phyloP scores from a whole-genome alignment of 2,329 filamentous ascomycete genomes.

The Hypomyces rosellus region DNA sequence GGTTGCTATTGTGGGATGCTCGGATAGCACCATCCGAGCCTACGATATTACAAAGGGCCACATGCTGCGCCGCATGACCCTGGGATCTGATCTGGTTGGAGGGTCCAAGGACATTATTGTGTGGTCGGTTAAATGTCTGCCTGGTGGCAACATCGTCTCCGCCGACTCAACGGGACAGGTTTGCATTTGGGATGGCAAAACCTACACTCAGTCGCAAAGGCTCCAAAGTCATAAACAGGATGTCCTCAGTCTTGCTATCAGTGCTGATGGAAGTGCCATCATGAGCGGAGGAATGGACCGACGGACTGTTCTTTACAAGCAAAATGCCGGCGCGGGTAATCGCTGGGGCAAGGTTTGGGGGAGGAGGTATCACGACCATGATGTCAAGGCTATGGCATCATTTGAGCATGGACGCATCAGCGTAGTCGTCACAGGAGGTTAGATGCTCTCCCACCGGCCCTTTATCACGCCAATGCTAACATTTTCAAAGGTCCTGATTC shows the following conservation, averaged over 20 bases:
- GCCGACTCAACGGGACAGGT: conserved; percentile 93
- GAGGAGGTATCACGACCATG: conserved; percentile 81
- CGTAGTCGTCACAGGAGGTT: conserved; percentile 86
- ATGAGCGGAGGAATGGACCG: conserved; percentile 90
- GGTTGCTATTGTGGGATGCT: conserved; percentile 81
- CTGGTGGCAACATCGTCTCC: conserved; percentile 84
- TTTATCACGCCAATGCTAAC: conserved; percentile 7
- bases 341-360: conserved; percentile 86
- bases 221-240: conserved; percentile 85
- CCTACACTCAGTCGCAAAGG: conserved; percentile 79
- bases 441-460: conserved; percentile 19
- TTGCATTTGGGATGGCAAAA: conserved; percentile 88
- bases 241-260: conserved; percentile 79
- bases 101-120: conserved; percentile 82
- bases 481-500: conserved; percentile 67
- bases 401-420: conserved; percentile 82
- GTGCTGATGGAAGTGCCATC: conserved; percentile 71
- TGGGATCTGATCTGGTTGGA: conserved; percentile 71
- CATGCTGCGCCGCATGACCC: conserved; percentile 72
- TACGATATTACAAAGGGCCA: conserved; percentile 79
- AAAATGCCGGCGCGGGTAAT: conserved; percentile 50
- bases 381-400: conserved; percentile 89
- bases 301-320: conserved; percentile 75
- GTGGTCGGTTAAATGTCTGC: conserved; percentile 86
- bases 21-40: conserved; percentile 90